These are phyloP conservation scores for Colletotrichum agaves DNA, from an alignment of 2,329 filamentous ascomycete genomes.

Conservation along the genomic window DNA sequence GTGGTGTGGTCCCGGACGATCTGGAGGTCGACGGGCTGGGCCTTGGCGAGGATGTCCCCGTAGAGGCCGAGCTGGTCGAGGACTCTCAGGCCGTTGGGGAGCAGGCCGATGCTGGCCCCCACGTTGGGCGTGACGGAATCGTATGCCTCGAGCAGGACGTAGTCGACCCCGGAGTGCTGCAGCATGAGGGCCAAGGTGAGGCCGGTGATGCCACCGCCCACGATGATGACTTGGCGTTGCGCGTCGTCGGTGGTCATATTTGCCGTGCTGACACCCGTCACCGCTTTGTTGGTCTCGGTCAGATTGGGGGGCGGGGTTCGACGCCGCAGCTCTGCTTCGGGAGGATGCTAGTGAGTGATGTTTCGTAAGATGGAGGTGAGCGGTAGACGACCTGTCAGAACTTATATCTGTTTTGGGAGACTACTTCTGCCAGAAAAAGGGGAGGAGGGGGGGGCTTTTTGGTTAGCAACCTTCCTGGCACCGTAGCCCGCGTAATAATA, in stretches of 20 bases:
- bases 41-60: slow-evolving; percentile 24
- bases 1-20: slow-evolving; percentile 14
- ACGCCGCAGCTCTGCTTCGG: background rate
- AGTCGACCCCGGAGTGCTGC: slow-evolving; percentile 57
- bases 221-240: slow-evolving; percentile 39
- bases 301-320: background rate
- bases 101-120: slow-evolving; percentile 59
- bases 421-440: too few relatives aligned
- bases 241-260: slow-evolving; percentile 14
- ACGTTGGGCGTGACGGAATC: slow-evolving; percentile 54
- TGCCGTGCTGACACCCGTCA: background rate
- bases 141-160: slow-evolving; percentile 58
- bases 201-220: slow-evolving; percentile 40
- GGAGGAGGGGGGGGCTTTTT: too few relatives aligned
- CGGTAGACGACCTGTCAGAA: background rate
- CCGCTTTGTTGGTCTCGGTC: background rate
- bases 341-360: too few relatives aligned
- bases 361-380: background rate
- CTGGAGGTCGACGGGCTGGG: background rate
- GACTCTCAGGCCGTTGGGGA: slow-evolving; percentile 55
- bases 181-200: slow-evolving; percentile 49
- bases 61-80: slow-evolving; percentile 61
- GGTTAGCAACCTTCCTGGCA: too few relatives aligned
- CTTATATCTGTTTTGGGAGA: background rate
- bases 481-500: too few relatives aligned